A percentile compares a stretch with the other conserved stretches of the same genome.
Conservation (phyloP, 176 grass and related monocot genomes). For the Paspalum vaginatum region DNA sequence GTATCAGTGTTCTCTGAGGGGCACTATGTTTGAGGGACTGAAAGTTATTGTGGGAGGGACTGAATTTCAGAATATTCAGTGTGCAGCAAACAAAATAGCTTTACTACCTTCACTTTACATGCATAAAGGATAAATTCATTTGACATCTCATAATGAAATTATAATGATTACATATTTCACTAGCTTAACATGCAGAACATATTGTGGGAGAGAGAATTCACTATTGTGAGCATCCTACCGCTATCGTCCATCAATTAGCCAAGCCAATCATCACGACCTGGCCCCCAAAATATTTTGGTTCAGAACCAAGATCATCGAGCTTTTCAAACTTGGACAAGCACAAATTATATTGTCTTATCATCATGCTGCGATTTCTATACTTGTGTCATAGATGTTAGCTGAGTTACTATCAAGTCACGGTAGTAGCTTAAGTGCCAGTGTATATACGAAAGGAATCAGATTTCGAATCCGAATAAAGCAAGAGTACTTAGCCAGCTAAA, state of each 20-base stretch:
- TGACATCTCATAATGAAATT: not conserved
- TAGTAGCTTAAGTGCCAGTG: not conserved
- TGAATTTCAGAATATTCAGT: not conserved
- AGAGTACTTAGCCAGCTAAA: not conserved
- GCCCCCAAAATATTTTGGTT: not conserved
- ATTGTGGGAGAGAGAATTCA: not conserved
- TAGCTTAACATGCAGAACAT: not conserved
- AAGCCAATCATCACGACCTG: not conserved
- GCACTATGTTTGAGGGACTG: not conserved
- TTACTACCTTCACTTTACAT: not conserved
- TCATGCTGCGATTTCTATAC: not conserved
- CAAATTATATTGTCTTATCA: not conserved
- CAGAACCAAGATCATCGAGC: not conserved
- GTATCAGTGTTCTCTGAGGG: not conserved
- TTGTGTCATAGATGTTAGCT: not conserved
- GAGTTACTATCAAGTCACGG: not conserved
- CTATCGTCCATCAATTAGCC: not conserved
- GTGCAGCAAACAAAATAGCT: not conserved
- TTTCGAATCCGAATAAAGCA: not conserved
- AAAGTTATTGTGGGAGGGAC: not conserved
- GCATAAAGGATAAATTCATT: not conserved
- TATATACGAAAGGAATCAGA: not conserved
- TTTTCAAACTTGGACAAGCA: not conserved
- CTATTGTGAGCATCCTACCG: no score
- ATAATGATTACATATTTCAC: not conserved